These are phyloP conservation scores for Aspergillus viridinutans DNA, from an alignment of 2,329 filamentous ascomycete species.

Conservation along the genomic window DNA sequence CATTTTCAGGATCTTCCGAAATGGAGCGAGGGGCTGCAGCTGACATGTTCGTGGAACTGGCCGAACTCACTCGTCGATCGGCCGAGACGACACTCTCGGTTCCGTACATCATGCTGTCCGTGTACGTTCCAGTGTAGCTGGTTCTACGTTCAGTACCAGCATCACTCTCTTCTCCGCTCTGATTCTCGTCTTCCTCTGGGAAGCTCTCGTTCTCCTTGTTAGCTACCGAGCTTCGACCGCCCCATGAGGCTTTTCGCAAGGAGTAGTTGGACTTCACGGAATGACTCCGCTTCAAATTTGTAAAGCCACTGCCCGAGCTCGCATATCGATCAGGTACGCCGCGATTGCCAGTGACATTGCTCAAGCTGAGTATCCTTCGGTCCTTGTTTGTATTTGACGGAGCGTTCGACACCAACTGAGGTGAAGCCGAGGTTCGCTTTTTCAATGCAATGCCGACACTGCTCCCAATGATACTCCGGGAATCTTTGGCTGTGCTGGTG, in stretches of 20 bases:
- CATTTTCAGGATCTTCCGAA: conserved; percentile 20
- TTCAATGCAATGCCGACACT: conserved; percentile 47
- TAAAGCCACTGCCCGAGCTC: conserved; percentile 38
- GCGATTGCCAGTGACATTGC: conserved; percentile 76
- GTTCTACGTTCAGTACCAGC: conserved; percentile 41
- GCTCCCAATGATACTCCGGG: conserved; percentile 36
- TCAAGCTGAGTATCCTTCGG: conserved; percentile 83
- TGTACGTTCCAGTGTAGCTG: conserved; percentile 40
- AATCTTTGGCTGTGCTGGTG: conserved; percentile 31
- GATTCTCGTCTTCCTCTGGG: conserved; percentile 59
- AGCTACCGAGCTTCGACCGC: conserved; percentile 43
- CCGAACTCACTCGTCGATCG: conserved; percentile 38
- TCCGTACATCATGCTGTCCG: conserved; percentile 39
- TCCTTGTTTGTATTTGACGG: conserved; percentile 50
- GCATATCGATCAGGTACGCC: conserved; percentile 30
- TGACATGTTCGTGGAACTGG: conserved; percentile 36
- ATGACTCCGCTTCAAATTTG: conserved; percentile 70
- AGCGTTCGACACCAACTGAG: conserved; percentile 40
- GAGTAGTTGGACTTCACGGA: conserved; percentile 64
- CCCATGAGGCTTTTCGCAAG: conserved; percentile 68
- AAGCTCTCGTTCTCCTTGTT: conserved; percentile 62
- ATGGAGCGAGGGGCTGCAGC: conserved; percentile 21
- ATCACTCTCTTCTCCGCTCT: conserved; percentile 48
- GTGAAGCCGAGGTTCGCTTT: conserved; percentile 48
- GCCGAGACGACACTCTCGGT: conserved; percentile 39